Conservation (phyloP, 2,329 filamentous ascomycete species). For the Clarireedia paspali region DNA sequence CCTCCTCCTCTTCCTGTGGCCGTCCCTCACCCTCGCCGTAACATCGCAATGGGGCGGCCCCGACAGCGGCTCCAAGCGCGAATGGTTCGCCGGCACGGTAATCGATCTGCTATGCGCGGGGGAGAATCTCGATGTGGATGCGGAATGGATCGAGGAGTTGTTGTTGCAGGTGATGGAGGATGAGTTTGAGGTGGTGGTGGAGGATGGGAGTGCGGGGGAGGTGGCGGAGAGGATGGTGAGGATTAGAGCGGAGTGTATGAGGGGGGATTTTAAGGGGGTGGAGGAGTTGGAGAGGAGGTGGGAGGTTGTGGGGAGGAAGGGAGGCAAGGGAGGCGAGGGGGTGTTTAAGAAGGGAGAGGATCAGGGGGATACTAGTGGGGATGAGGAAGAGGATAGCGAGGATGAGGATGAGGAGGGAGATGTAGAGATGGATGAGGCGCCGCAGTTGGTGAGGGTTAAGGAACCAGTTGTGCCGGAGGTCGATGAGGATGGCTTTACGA, state of each 20-base stretch:
- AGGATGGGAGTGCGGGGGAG: conserved; percentile 75
- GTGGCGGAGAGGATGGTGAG: conserved; percentile 67
- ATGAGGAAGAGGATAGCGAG: conserved; percentile 43
- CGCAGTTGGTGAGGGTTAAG: conserved; percentile 46
- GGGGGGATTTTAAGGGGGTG: conserved; percentile 48
- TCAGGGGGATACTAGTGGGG: conserved; percentile 50
- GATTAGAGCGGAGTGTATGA: conserved; percentile 56
- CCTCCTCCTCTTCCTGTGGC: conserved; percentile 80
- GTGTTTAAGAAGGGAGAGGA: conserved; percentile 45
- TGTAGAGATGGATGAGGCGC: conserved; percentile 63
- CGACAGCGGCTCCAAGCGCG: conserved; percentile 76
- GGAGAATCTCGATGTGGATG: conserved; percentile 54
- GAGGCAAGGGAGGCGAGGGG: conserved; percentile 45
- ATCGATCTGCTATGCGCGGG: conserved; percentile 61
- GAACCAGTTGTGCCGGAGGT: conserved; percentile 64
- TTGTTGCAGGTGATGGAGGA: conserved; percentile 88
- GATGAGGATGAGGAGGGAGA: conserved; percentile 47
- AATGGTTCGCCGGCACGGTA: conserved; percentile 89
- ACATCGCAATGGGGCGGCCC: conserved; percentile 83
- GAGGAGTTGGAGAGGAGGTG: conserved; percentile 56
- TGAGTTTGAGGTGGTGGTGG: conserved; percentile 88
- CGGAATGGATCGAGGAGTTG: conserved; percentile 74
- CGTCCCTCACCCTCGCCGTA: conserved; percentile 78
- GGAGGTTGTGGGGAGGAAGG: conserved; percentile 41
- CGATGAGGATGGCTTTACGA: conserved; percentile 77